A percentile compares a stretch with the other conserved stretches of the same genome.
Conservation (phyloP, 495 filamentous ascomycete genomes). For the Annulohypoxylon moriforme region DNA sequence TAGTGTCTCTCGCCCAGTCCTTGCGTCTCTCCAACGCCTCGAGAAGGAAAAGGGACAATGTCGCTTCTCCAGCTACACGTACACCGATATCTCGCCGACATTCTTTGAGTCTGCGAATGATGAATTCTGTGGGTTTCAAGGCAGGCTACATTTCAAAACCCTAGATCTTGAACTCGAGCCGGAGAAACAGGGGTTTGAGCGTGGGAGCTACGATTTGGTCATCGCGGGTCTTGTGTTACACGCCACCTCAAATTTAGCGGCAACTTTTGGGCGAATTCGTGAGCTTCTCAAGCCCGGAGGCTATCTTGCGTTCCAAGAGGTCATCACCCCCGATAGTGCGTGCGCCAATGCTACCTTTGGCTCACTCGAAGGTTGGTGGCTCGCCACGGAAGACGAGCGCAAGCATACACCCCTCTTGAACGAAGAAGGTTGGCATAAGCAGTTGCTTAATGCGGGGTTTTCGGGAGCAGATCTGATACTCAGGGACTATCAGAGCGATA, state of each 20-base stretch:
- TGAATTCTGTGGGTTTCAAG: neutral
- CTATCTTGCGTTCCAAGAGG: neutral
- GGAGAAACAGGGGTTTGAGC: neutral
- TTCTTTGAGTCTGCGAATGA: neutral
- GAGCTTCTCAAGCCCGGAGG: neutral
- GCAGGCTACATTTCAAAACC: neutral
- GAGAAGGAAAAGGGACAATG: neutral
- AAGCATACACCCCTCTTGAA: neutral
- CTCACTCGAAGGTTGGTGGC: neutral
- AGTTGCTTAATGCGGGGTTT: slow-evolving; percentile 45
- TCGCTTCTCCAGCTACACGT: neutral
- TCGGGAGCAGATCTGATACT: slow-evolving; percentile 52
- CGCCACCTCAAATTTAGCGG: neutral
- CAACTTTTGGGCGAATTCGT: neutral
- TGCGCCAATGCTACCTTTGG: neutral
- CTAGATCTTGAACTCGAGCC: neutral
- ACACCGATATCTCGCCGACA: neutral
- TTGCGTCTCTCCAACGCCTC: neutral
- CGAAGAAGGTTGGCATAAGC: neutral
- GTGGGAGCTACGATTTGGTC: neutral
- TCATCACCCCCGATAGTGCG: neutral
- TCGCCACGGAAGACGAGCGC: neutral
- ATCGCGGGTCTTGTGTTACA: neutral
- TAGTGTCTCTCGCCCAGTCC: neutral
- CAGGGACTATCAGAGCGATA: slow-evolving; percentile 23